Evolutionary conservation across 1,139 yeast species (phyloP), one percentile per base, ranked within the genome.

Genomic region (Schizosaccharomyces versatilis): DNA sequence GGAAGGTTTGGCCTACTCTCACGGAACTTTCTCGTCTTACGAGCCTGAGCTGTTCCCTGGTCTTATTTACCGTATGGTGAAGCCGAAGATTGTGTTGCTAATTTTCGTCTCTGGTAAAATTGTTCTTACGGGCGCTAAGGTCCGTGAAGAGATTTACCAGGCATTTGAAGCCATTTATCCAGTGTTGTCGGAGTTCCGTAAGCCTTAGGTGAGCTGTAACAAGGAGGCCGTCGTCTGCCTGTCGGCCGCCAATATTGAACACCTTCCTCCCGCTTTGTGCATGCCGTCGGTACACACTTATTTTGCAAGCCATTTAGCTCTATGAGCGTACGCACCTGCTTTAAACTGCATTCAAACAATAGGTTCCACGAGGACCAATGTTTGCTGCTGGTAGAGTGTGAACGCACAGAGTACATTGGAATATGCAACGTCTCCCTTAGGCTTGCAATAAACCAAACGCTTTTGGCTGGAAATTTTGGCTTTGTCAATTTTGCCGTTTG

Each of bases 31-130:
- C 90, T 84, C 95, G 62, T 84, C 95, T 12, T 90, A 90, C 67
- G 99, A 90, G 70, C 99, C 99, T 5, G 99, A 90, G 70, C 73
- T 90, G 67, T 90, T 90, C 69, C 99, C 99, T 3, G 99, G 99
- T 66, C 77, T 90, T 64, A 90, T 90, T 71, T 90, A 90, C 74
- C 86, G 99, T 76, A 90, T 90, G 99, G 98, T 90, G 64, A 90
- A 90, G 68, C 99, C 99, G 24, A 90, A 90, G 68, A 90, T 90
- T 70, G 99, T 90, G 58, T 72, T 90, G 66, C 76, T 90, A 71
- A 88, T 90, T 65, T 90, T 90, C 69, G 98, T 90, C 57, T 84
- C 95, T 41, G 99, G 99, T 51, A 90, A 93, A 69, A 90, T 90
- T 70, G 99, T 90, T 58, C 74, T 90, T 64, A 90, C 99, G 19